Base-by-base conservation (phyloP, 768 basidiomycete species). In the Psilocybe tampanensis region DNA sequence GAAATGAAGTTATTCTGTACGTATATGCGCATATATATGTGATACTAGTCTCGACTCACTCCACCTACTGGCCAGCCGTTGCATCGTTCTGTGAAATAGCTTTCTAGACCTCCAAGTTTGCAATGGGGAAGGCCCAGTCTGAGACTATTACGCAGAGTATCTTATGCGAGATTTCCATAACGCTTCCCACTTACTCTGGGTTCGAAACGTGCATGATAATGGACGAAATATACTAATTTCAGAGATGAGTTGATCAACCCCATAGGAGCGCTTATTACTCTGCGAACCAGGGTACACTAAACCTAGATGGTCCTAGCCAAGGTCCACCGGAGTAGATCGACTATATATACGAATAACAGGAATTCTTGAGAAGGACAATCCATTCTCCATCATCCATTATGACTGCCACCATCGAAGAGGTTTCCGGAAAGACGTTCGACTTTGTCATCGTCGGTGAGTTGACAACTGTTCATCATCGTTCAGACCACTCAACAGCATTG, bases 381-480 rank as follows among this genome's bases (percentile, higher is more conserved):
- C 23, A 22, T 26, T 8, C 21, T 29, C 26, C 48, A 29, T 2
- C 19, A 32, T 33, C 42, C 15, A 32, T 22, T 8, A 34, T 44
- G 41, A 29, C 52, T 44, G 43, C 42, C 19, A 53, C 41, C 18
- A 44, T 53, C 42, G 52, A 53, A n/a, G 32, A 51, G 8, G 52
- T 53, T 22, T 42, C 52, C 8, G 52, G 52, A n/a, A 44, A 53
- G 24, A 32, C 52, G 15, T 53, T 53, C 11, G 52, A 53, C 26
- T 53, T 26, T 34, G 41, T 45, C 23, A 44, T 53, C 21, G 29
- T 44, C 24, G 52, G 52, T 53, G 36, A 39, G 36, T 39, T 39
- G 15, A 15, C 12, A 13, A 39, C 36, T 39, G 12, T 39, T 39
- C 36, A 13, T 39, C 15, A n/a, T 39, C 13, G 15, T 39, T 39